Base-by-base conservation (phyloP, 768 basidiomycete species). In the Fomitopsis serialis region DNA sequence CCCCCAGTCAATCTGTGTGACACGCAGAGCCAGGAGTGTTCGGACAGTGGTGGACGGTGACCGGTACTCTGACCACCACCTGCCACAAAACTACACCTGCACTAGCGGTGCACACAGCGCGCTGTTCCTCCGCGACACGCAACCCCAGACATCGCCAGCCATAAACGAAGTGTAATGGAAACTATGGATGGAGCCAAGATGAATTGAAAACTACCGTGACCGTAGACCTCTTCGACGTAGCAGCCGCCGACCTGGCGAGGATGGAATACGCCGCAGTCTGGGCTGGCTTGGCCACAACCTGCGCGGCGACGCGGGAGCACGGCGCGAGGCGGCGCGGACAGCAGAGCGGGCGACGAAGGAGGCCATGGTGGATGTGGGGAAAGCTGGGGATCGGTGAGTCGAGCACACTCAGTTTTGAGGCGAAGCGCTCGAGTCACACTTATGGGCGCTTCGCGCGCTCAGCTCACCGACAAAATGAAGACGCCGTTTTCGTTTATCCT, bases 261-360 rank as follows among this genome's bases (percentile, higher is more conserved):
- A 88, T 69, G 42, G 90, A 90, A 72, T 85, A 89, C 35, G 84
- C 82, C 7, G 87, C 83, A 12, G 74, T 62, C 60, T 80, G 78
- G 22, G 71, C 65, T 40, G 77, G 74, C 66, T 75, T 40, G 69
- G 74, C 62, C 37, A 69, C 61, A 57, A 71, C 73, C 21, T 72
- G 63, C 34, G 77, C 64, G 35, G 76, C 63, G 32, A 72, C 65
- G 59, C 82, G 80, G 36, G 73, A n/a, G 78, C 77, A 58, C 84
- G 83, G 68, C 87, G 85, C 53, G 84, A 77, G 50, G 79, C 79
- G 58, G 78, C 75, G 58, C 86, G 86, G 51, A 89, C 72, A 59
- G 78, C 73, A 61, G 88, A 81, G 64, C 87, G 86, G 67, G 79
- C 72, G 51, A 80, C 77, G 61, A 86, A 67, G 63, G 82, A 74